Evolutionary conservation across 2,329 filamentous ascomycete species (phyloP).

Genomic region (Phoma sp.): DNA sequence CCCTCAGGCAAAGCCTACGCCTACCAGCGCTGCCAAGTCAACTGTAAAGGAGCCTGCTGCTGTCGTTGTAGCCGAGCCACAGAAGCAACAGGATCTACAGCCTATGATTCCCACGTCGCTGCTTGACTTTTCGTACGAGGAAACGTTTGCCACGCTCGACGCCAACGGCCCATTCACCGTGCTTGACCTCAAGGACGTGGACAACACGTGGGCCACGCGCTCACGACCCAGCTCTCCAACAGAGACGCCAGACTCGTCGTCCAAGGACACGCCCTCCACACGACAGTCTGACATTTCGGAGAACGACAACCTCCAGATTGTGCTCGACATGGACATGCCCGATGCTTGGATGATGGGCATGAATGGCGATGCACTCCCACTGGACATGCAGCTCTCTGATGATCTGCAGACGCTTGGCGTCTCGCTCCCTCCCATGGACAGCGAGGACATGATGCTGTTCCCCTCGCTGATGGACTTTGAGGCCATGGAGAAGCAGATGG

Average conservation of each 20-base stretch:
- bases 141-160: conserved; percentile 44
- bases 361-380: conserved; percentile 37
- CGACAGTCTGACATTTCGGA: conserved; percentile 53
- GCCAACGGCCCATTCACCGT: conserved; percentile 41
- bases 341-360: conserved; percentile 41
- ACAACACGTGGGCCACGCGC: conserved; percentile 44
- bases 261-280: conserved; percentile 48
- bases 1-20: conserved; percentile 43
- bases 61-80: conserved; percentile 23
- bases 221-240: conserved; percentile 43
- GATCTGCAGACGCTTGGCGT: conserved; percentile 43
- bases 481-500: conserved; percentile 42
- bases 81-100: conserved; percentile 33
- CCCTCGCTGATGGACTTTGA: conserved; percentile 45
- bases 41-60: conserved; percentile 36
- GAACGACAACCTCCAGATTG: conserved; percentile 52
- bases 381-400: conserved; percentile 42
- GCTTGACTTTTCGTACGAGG: conserved; percentile 44
- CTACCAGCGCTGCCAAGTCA: conserved; percentile 34
- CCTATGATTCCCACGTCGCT: conserved; percentile 37
- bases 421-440: conserved; percentile 43
- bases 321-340: conserved; percentile 46
- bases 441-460: conserved; percentile 47
- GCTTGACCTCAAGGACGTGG: conserved; percentile 46
- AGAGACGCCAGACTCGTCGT: conserved; percentile 45